Evolutionary conservation across 1,284 basidiomycete genomes (phyloP), one percentile per base, ranked within the genome.

Genomic region (Agroathelia rolfsii): DNA sequence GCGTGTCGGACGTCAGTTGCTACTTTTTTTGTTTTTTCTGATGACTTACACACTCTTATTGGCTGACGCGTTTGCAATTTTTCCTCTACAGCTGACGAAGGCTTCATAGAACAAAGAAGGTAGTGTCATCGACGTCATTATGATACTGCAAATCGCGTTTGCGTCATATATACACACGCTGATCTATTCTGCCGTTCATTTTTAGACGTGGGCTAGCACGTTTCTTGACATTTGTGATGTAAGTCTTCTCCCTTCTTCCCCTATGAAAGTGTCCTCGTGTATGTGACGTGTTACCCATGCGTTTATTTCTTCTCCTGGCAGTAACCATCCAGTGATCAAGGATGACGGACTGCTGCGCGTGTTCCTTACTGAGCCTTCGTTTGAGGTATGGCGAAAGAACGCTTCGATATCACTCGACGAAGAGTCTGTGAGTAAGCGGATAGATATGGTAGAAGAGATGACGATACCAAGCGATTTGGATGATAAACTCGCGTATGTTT

Each of bases 381-480:
- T 93, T 43, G 89, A 93, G 51, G 61, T 66, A 29, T 94, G 89
- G 89, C 68, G 87, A 27, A 92, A 88, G 49, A 69, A 78, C 34
- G 66, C 72, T 1, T 46, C 66, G 0, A 59, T 85, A 6, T 77
- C 80, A 5, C 63, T 87, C 24, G 88, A 94, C 17, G 92, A 95
- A 59, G 92, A 95, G 52, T 86, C 85, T 0, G 58, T 64, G 0
- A 79, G 76, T 39, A 88, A 88, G 48, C 73, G 78, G 10, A 69
- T 95, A 3, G 86, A 89, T 39, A 66, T 73, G 15, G 64, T 82
- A 6, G 85, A 94, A 53, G 88, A 94, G 56, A 90, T 92, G 83
- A 67, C 75, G 4, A 89, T 95, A 38, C 92, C 92, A 3, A 77
- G 81, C 39, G 89, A 95, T 55, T 64, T 95, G 5, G 88, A 93